Conservation (phyloP, 768 basidiomycete species). For the Mycena filopes region DNA sequence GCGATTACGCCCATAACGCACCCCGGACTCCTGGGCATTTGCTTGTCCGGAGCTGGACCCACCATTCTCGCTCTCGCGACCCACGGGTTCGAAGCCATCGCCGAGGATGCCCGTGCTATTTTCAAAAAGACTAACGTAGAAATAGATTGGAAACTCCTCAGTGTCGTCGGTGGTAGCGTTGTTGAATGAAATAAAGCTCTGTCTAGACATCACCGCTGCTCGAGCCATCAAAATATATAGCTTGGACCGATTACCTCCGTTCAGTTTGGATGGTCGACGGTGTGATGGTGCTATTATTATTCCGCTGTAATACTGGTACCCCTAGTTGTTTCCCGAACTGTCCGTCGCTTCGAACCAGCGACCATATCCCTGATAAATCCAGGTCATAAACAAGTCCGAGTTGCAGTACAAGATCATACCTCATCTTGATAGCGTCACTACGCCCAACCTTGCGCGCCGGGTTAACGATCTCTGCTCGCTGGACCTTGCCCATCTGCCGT, state of each 20-base stretch:
- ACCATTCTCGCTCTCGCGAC: conserved; percentile 97
- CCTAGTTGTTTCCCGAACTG: not conserved
- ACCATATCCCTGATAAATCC: conserved; percentile 89
- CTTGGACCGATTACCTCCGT: too few species aligned
- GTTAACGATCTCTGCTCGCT: conserved; percentile 81
- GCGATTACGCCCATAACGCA: conserved; percentile 88
- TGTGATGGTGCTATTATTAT: not conserved
- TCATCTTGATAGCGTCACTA: conserved; percentile 76
- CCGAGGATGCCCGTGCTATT: conserved; percentile 79
- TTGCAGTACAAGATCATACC: too few species aligned
- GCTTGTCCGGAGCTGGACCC: conserved; percentile 97
- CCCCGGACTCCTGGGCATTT: conserved; percentile 96
- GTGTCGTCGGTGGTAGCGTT: conserved; percentile 62
- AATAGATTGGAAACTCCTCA: conserved; percentile 91
- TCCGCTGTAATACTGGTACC: not conserved
- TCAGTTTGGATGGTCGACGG: too few species aligned
- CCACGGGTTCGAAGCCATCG: conserved; percentile 83
- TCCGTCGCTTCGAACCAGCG: conserved; percentile 75
- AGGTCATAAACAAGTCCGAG: too few species aligned
- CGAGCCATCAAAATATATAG: too few species aligned
- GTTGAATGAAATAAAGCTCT: conserved; percentile 38
- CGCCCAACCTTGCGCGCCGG: conserved; percentile 75
- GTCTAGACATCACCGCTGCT: too few species aligned
- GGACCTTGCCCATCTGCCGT: conserved; percentile 84
- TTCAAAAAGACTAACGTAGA: conserved; percentile 79